Evolutionary conservation across 1,284 basidiomycete genomes (phyloP), one percentile per base, ranked within the genome.

Genomic region (Trametes versicolor): DNA sequence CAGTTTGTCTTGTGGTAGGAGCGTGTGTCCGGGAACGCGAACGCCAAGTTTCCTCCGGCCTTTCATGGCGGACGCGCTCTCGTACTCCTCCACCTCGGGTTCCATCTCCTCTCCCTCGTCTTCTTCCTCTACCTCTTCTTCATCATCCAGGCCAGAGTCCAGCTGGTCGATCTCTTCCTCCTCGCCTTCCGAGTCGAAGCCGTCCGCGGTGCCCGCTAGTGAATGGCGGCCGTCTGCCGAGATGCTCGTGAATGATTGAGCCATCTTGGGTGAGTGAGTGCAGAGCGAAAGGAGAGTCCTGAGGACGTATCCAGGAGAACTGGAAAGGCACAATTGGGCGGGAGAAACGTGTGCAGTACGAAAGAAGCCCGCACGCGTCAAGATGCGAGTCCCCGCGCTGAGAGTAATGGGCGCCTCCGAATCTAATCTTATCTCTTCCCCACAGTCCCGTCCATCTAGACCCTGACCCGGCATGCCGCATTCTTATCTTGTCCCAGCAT

Each of bases 101-200:
- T 60, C 75, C 68, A 65, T 77, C 71, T 71, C 81, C 62, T 86
- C 41, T 43, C 19, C 41, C 17, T 43, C 41, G 6, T 43, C 82
- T 39, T 78, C 69, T 5, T 71, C 75, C 63, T 85, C 29, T 32
- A 32, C 8, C 29, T 32, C 82, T 41, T 78, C 69, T 7, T 72
- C 75, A 53, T 73, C 77, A 58, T 78, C 78, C 23, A 78, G 79
- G 72, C 90, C 90, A 17, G 89, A 90, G 72, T 86, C 87, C 23
- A 92, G 85, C 74, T 92, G 86, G 79, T 87, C 86, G 62, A 85
- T 77, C 66, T 87, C 86, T 50, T 83, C 85, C 27, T 86, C 84
- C 53, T 80, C 81, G 52, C 78, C 54, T 12, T 73, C 73, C n/a
- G 67, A 69, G 12, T 73, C 71, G 56, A 66, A 58, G 41, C 65